Evolutionary conservation across 2,329 filamentous ascomycete species (phyloP).

Genomic region (Fusarium sp.): DNA sequence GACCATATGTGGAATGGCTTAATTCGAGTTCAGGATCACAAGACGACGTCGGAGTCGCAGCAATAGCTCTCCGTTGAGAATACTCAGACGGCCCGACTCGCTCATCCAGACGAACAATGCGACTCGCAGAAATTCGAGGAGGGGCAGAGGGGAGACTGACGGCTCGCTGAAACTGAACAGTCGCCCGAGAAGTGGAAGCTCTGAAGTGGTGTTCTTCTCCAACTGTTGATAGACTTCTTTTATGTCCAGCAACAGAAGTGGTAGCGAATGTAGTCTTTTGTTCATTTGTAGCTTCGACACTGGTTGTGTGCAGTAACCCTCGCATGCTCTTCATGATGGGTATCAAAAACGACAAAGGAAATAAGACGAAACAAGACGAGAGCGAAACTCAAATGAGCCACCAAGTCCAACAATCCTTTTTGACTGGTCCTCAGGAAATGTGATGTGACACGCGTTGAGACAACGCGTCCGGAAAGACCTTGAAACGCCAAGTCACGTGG

Average conservation of each 20-base stretch:
- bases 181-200: background rate
- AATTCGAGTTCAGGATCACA: constrained; percentile 68
- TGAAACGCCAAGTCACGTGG: constrained; percentile 21
- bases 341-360: background rate
- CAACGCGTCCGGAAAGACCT: constrained; percentile 12
- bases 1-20: constrained; percentile 69
- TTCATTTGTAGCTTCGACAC: constrained; percentile 58
- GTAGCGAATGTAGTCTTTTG: constrained; percentile 52
- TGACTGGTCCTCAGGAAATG: background rate
- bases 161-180: constrained; percentile 49
- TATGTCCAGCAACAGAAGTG: constrained; percentile 59
- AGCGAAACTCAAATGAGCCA: background rate
- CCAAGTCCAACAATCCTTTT: background rate
- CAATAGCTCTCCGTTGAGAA: constrained; percentile 63
- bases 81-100: constrained; percentile 59
- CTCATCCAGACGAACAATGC: constrained; percentile 54
- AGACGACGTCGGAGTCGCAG: constrained; percentile 63
- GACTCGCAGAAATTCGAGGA: constrained; percentile 53
- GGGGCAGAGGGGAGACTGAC: constrained; percentile 47
- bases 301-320: constrained; percentile 61
- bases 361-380: background rate
- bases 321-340: constrained; percentile 53
- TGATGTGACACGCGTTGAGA: constrained; percentile 20
- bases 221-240: constrained; percentile 52
- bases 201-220: constrained; percentile 18